Conservation (phyloP, 2,329 filamentous ascomycete species). For the Phialemoniopsis sp. region DNA sequence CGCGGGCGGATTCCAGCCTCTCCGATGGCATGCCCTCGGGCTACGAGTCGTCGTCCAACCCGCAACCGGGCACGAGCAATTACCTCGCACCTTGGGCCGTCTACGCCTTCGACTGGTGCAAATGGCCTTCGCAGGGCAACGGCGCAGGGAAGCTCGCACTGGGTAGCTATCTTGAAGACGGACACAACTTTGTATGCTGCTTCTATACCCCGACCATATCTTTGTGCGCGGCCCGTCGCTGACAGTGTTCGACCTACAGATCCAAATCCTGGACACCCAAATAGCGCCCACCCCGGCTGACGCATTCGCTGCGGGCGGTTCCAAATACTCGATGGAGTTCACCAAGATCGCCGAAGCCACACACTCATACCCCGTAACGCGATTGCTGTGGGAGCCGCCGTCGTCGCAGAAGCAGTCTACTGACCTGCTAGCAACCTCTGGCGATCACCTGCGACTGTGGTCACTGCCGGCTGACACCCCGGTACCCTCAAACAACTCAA, state of each 20-base stretch:
- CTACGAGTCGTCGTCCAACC: constrained; percentile 60
- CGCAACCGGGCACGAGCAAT: constrained; percentile 75
- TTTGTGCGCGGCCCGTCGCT: too few species aligned
- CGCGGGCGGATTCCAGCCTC: constrained; percentile 76
- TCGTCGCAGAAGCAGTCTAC: constrained; percentile 94
- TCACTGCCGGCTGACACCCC: constrained; percentile 72
- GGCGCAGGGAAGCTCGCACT: constrained; percentile 90
- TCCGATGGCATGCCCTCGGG: constrained; percentile 65
- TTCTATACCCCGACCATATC: too few species aligned
- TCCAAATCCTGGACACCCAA: constrained; percentile 93
- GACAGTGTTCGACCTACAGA: constrained; percentile 46
- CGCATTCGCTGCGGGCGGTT: constrained; percentile 63
- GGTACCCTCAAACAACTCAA: constrained; percentile 60
- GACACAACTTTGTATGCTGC: constrained; percentile 84
- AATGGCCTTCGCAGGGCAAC: constrained; percentile 80
- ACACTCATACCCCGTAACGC: constrained; percentile 94
- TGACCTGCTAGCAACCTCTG: constrained; percentile 89
- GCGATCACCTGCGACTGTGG: constrained; percentile 91
- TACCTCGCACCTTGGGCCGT: constrained; percentile 93
- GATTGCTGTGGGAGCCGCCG: constrained; percentile 92
- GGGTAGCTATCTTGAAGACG: constrained; percentile 95
- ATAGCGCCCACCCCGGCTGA: constrained; percentile 66
- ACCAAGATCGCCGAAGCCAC: constrained; percentile 93
- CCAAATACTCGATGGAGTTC: constrained; percentile 81
- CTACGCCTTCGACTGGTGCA: constrained; percentile 99